Evolutionary conservation across 2,329 filamentous ascomycete genomes (phyloP), one percentile per base, ranked within the genome.

Genomic region (Coniochaeta sp.): DNA sequence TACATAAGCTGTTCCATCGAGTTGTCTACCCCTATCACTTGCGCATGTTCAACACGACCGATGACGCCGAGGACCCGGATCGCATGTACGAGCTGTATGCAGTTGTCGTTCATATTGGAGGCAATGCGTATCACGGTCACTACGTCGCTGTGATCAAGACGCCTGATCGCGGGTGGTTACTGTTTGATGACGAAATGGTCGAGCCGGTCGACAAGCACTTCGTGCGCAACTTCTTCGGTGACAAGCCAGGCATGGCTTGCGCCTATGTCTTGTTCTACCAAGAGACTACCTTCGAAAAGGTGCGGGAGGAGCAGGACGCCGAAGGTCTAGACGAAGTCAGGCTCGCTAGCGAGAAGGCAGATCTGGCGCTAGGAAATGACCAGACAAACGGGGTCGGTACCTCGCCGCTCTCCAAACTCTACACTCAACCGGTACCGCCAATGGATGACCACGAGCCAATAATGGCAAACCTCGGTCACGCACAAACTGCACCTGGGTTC

Each of bases 131-230:
- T 70, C 95, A 99, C 70, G 95, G 95, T 4, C 95, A 99, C 73
- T 99, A 99, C 68, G 92, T 99, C 34, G 92, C 93, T 6, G 95
- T 99, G 59, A 93, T 99, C 78, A 99, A 99, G 76, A 98, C 95
- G 0, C 88, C 96, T 69, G 95, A 98, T 70, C 86, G 91, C 59
- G 95, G 95, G 31, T 99, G 95, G 95, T 78, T 99, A 47, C 77
- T 99, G 6, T 99, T 99, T 67, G 95, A 99, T 67, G 95, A 99
- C 69, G 95, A 99, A 76, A 92, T 98, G 86, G 95, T 99, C 5
- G 95, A 99, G 72, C 95, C 95, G 0, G 95, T 99, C 6, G 92
- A 97, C 73, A 97, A 97, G 74, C 88, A 90, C 70, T 99, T 96
- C 70, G 95, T 99, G 40, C 86, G 89, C 65, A 97, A 96, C 72